These are phyloP conservation scores for Neonectria coccinea DNA, from an alignment of 2,329 filamentous ascomycete species.

Conservation along the genomic window DNA sequence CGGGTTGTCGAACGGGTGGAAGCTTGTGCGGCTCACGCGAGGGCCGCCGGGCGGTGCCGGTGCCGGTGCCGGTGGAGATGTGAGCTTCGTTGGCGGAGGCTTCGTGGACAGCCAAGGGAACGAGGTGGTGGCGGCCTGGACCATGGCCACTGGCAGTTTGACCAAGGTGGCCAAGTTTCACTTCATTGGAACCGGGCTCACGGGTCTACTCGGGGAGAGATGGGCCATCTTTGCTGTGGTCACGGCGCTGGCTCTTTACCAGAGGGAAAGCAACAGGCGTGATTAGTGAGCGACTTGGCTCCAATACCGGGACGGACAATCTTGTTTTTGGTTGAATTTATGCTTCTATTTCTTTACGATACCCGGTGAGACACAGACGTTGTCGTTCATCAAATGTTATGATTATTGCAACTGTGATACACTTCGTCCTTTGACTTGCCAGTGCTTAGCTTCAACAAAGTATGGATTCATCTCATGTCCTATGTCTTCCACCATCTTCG, in stretches of 20 bases:
- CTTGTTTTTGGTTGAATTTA: background rate
- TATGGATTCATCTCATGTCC: background rate
- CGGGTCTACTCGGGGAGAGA: conserved; percentile 41
- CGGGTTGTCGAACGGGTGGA: conserved; percentile 36
- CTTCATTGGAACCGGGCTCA: conserved; percentile 40
- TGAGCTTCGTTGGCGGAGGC: conserved; percentile 26
- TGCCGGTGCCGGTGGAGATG: background rate
- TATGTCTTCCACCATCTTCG: background rate
- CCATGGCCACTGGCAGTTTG: conserved; percentile 25
- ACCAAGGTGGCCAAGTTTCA: conserved; percentile 39
- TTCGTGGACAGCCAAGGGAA: conserved; percentile 35
- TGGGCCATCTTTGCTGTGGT: conserved; percentile 44
- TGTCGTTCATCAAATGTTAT: conserved; percentile 13
- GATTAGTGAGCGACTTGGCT: background rate
- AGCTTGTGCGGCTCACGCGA: conserved; percentile 36
- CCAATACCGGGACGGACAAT: background rate
- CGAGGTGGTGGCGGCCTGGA: conserved; percentile 43
- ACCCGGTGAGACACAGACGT: conserved; percentile 3
- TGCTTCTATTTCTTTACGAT: conserved; percentile 6
- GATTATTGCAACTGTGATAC: background rate
- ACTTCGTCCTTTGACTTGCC: background rate
- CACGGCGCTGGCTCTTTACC: conserved; percentile 35
- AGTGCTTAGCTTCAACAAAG: conserved; percentile 1
- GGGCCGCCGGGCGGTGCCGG: conserved; percentile 25
- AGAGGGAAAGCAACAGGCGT: conserved; percentile 17